Evolutionary conservation across 228 moss, liverwort and hornwort species (phyloP), one percentile per base, ranked within the genome.

Genomic region (Sphagnum magellanicum): DNA sequence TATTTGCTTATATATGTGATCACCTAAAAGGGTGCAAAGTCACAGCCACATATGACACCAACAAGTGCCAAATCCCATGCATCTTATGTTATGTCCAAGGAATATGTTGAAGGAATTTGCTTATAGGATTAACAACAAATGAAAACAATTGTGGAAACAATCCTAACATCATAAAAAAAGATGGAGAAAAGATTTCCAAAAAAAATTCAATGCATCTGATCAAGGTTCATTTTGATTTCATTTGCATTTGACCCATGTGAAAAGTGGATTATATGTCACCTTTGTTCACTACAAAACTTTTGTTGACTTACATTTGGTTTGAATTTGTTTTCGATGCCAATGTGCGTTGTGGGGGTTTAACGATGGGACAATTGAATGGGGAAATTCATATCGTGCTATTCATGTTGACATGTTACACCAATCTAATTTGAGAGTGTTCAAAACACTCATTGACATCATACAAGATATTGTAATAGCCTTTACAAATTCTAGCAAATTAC

Each of bases 321-420:
- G 53, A 6, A 6, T 53, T 6, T 11, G 6, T 6, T 6, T 11
- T n/a, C n/a, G n/a, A n/a, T n/a, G 6, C 4, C 61, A 71, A 62
- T 71, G 60, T 51, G 71, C 71, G 6, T 15, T 71, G 8, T 63
- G 61, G 61, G 71, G 71, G 6, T 71, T 71, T 51, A 63, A 51
- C 16, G 71, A 62, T 3, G 71, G 71, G 6, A n/a, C 47, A 5
- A 71, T 62, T 6, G 60, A 61, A 16, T 50, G 6, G 4, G 71
- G 71, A n/a, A 71, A 63, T 71, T 16, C 60, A 5, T 71, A 61
- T 32, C 49, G 62, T 47, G 47, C 71, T 9, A 5, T 71, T 11
- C 8, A 71, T 62, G 61, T 62, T 47, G 71, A 71, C 15, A 63
- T 71, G 49, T n/a, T 71, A 4, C 71, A 71, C 60, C 60, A 71